These are phyloP conservation scores for Colletotrichum tabaci DNA, from an alignment of 2,329 filamentous ascomycete genomes.

Conservation along the genomic window DNA sequence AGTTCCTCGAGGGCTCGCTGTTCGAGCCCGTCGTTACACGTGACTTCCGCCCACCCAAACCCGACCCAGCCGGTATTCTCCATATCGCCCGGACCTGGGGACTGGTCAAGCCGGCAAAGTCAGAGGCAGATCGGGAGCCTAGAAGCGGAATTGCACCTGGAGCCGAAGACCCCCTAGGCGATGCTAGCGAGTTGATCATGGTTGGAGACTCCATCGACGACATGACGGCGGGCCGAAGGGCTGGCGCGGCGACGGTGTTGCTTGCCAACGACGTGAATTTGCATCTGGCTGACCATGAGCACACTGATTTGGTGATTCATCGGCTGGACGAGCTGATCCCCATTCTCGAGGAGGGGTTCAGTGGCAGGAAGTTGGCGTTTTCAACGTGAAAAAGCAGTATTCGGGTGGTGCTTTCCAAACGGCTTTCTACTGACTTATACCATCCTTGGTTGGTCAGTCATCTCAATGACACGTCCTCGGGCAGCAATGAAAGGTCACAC, in stretches of 20 bases:
- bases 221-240: slow-evolving; percentile 87
- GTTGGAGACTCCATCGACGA: slow-evolving; percentile 91
- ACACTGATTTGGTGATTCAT: slow-evolving; percentile 82
- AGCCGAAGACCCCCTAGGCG: slow-evolving; percentile 45
- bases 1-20: slow-evolving; percentile 76
- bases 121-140: slow-evolving; percentile 6
- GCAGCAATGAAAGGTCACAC: slow-evolving; percentile 3
- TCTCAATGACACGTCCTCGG: neutral
- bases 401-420: too few species aligned
- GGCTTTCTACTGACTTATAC: neutral
- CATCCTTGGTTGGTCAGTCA: neutral
- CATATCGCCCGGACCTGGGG: slow-evolving; percentile 88
- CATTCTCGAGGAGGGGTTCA: slow-evolving; percentile 82
- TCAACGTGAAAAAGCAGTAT: neutral
- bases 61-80: slow-evolving; percentile 87
- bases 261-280: slow-evolving; percentile 86
- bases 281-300: slow-evolving; percentile 77
- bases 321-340: slow-evolving; percentile 82
- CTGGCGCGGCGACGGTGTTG: slow-evolving; percentile 92
- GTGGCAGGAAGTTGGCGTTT: slow-evolving; percentile 47
- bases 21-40: slow-evolving; percentile 89
- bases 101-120: slow-evolving; percentile 51
- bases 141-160: slow-evolving; percentile 10
- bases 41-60: slow-evolving; percentile 87
- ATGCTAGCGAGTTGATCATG: slow-evolving; percentile 71